Evolutionary conservation across 306 rosid genomes (phyloP), one percentile per base, ranked within the genome.

Genomic region (Trichosanthes cucumerina): DNA sequence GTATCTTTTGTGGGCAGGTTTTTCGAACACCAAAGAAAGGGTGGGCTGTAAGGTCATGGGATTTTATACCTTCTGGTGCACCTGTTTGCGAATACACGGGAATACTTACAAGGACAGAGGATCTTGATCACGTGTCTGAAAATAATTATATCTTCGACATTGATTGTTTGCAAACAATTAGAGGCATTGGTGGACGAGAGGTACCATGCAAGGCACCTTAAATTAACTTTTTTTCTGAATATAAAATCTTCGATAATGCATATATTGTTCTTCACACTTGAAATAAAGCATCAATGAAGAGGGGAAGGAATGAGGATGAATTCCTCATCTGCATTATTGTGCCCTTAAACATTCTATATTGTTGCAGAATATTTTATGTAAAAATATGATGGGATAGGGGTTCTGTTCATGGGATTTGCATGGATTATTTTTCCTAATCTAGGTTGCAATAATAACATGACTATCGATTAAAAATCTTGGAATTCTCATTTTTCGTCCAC

Each of bases 21-120:
- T 95, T 87, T 78, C 91, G 96, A 2, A 92, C 99, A 12, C 88
- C 96, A 15, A 92, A 91, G 87, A 95, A 92, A 81, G 99, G 99
- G 60, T 95, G 99, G 99, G 99, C 97, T 79, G 99, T 95, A 57
- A 85, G 97, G 82, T 92, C 93, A 23, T 95, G 99, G 99, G 97
- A 95, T 87, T 92, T 92, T 82, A 95, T 95, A 57, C 99, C 97
- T 78, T 86, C 99, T 62, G 99, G 99, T 28, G 97, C 99, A 53
- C 99, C 96, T 19, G 91, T 95, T 49, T 95, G 99, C 65, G 99
- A 95, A 84, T 95, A 95, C 86, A 88, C 86, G 1, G 99, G 99
- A 85, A 75, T 89, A 68, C 87, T 95, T 65, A 83, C 52, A 75
- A 91, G 86, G 87, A 81, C 97, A 21, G 97, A 92, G 39, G 99